A percentile compares a stretch with the other conserved stretches of the same genome.
These are phyloP conservation scores for Circinella minor DNA, from an alignment of 371 early-diverging fungal species.

Conservation along the genomic window DNA sequence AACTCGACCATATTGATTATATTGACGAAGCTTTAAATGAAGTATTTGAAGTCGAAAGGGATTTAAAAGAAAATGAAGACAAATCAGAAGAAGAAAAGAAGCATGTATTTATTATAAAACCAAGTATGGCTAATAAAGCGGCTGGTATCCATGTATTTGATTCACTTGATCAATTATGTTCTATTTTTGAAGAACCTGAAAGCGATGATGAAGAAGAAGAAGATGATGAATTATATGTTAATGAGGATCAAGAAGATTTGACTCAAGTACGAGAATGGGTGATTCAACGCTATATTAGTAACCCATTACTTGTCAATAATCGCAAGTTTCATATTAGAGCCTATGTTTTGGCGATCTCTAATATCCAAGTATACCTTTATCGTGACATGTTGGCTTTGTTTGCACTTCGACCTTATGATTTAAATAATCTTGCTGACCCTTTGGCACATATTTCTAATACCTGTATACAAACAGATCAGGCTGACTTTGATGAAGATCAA, in stretches of 20 bases:
- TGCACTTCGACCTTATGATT: slow-evolving; percentile 60
- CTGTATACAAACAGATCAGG: slow-evolving; percentile 64
- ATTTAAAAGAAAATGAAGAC: slow-evolving; percentile 54
- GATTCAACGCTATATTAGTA: slow-evolving; percentile 68
- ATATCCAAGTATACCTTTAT: slow-evolving; percentile 66
- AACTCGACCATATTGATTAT: slow-evolving; percentile 74
- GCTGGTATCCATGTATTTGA: slow-evolving; percentile 74
- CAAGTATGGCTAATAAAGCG: slow-evolving; percentile 71
- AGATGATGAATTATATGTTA: slow-evolving; percentile 17
- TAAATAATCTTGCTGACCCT: slow-evolving; percentile 46
- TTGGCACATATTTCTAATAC: slow-evolving; percentile 75
- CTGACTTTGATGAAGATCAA: slow-evolving; percentile 57
- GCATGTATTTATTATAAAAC: slow-evolving; percentile 69
- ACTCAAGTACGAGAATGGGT: slow-evolving; percentile 76
- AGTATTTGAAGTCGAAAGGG: slow-evolving; percentile 68
- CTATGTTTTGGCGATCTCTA: slow-evolving; percentile 71
- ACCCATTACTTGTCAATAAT: slow-evolving; percentile 61
- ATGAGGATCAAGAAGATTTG: slow-evolving; percentile 38
- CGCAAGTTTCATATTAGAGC: slow-evolving; percentile 79
- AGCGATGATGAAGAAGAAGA: slow-evolving; percentile 42
- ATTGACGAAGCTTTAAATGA: slow-evolving; percentile 77
- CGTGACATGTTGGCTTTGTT: slow-evolving; percentile 74
- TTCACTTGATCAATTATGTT: slow-evolving; percentile 50
- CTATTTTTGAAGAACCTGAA: slow-evolving; percentile 48
- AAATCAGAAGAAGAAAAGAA: slow-evolving; percentile 26